Percentiles rank a stretch among this genome's conserved stretches.
Conservation (phyloP, 1,284 basidiomycete species). For the Heterobasidion parviporum region DNA sequence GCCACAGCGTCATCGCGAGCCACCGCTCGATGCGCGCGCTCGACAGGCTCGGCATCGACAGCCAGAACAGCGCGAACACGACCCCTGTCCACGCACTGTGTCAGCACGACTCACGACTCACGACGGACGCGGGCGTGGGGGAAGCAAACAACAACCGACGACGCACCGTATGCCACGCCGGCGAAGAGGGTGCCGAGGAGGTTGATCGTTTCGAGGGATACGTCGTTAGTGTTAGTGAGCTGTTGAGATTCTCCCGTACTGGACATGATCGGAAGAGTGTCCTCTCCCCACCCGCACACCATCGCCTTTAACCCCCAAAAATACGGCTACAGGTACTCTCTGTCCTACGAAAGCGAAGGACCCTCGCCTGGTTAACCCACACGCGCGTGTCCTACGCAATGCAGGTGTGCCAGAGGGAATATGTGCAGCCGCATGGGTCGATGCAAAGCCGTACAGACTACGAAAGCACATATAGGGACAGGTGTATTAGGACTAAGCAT, state of each 20-base stretch:
- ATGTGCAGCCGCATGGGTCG: too few relatives aligned
- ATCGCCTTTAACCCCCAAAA: not conserved
- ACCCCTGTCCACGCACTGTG: slow-evolving; percentile 11
- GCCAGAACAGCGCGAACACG: slow-evolving; percentile 14
- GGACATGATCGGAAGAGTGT: not conserved
- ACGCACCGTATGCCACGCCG: slow-evolving; percentile 13
- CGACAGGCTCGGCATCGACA: slow-evolving; percentile 1
- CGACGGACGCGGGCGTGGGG: not conserved
- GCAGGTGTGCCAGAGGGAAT: too few relatives aligned
- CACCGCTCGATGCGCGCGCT: not conserved
- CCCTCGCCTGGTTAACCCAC: too few relatives aligned
- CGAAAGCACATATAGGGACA: too few relatives aligned
- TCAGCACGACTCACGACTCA: not conserved
- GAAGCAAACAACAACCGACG: not conserved
- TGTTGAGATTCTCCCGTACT: not conserved
- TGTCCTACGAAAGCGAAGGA: too few relatives aligned
- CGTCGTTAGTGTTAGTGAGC: not conserved
- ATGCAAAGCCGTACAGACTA: too few relatives aligned
- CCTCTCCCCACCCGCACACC: not conserved
- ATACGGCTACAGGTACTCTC: slow-evolving; percentile 1
- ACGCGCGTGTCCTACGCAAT: too few relatives aligned
- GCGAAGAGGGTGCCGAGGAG: slow-evolving; percentile 18
- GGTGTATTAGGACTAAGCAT: too few relatives aligned
- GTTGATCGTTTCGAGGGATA: slow-evolving; percentile 8
- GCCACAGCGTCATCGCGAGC: slow-evolving; percentile 10